phyloP scores from a whole-genome alignment of 495 filamentous ascomycete genomes.

The Talaromyces nanjingensis region DNA sequence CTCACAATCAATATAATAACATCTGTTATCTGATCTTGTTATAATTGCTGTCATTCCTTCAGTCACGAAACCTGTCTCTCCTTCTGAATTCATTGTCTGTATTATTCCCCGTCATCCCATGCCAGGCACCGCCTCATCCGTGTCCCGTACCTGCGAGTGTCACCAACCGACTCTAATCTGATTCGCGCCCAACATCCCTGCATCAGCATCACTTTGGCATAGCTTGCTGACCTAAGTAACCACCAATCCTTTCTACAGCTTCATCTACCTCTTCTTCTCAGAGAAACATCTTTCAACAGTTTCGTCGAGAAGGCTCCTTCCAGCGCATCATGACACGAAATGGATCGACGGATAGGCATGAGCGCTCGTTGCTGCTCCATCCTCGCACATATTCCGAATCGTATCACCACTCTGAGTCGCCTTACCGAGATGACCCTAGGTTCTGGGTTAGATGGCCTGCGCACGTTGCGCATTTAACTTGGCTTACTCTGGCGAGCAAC shows the following conservation, averaged over 20 bases:
- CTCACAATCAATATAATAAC: background rate
- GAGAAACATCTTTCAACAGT: slow-evolving; percentile 2
- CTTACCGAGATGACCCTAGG: slow-evolving; percentile 28
- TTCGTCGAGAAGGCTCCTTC: background rate
- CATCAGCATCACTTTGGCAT: background rate
- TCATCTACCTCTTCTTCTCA: background rate
- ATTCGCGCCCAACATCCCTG: background rate
- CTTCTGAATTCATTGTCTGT: background rate
- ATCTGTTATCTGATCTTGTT: background rate
- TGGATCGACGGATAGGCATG: slow-evolving; percentile 21
- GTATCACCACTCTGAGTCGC: slow-evolving; percentile 14
- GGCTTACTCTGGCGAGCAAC: slow-evolving; percentile 52
- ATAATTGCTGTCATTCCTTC: background rate
- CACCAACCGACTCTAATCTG: background rate
- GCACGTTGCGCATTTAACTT: slow-evolving; percentile 41
- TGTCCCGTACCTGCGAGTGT: background rate
- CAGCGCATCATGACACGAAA: slow-evolving; percentile 15
- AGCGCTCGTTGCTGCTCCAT: slow-evolving; percentile 27
- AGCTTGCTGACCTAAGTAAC: background rate
- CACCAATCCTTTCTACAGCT: background rate
- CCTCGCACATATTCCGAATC: slow-evolving; percentile 10
- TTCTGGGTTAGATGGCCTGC: slow-evolving; percentile 52
- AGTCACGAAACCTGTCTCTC: background rate
- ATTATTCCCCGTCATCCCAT: background rate
- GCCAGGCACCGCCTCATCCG: background rate